Evolutionary conservation across 129 eudicot species (phyloP), one percentile per base, ranked within the genome.

Genomic region (Apium graveolens): DNA sequence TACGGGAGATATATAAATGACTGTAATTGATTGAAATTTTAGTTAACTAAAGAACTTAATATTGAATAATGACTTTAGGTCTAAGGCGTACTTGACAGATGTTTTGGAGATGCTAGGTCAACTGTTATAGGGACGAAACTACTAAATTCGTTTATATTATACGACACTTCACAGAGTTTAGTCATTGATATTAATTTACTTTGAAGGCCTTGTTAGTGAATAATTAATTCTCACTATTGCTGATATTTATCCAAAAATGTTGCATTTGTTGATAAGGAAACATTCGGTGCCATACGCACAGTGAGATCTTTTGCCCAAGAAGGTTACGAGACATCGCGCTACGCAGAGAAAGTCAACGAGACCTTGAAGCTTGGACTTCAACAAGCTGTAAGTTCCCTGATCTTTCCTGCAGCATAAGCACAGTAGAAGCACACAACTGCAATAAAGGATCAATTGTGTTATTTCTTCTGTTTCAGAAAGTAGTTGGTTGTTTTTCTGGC

Each of bases 261-360:
- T 78, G 73, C 29, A 12, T 5, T 26, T 78, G 43, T 34, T 79
- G 62, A 86, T 62, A 79, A 93, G 98, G 98, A 94, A 88, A 77
- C 92, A 43, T 94, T 94, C 80, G 98, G 98, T 27, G 98, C 98
- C 1, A 85, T 91, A 60, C 96, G 96, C 70, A 94, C 98, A 4
- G 97, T 94, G 70, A 88, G 98, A 81, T 89, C 97, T 41, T 94
- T 94, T 86, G 98, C 98, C 29, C 97, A 89, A 74, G 98, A 94
- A 82, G 83, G 75, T 31, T 88, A 79, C 73, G 97, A 85, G 85
- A 79, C 73, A 44, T 73, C 88, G 31, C 90, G 92, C 29, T 94
- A 94, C 81, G 88, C 97, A 16, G 96, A 84, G 80, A 86, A 94
- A 82, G 97, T 94, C 35, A 90, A 91, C 3, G 97, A 89, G 87